phyloP scores from a whole-genome alignment of 2,329 filamentous ascomycete species.

The Pseudogymnoascus sp. region DNA sequence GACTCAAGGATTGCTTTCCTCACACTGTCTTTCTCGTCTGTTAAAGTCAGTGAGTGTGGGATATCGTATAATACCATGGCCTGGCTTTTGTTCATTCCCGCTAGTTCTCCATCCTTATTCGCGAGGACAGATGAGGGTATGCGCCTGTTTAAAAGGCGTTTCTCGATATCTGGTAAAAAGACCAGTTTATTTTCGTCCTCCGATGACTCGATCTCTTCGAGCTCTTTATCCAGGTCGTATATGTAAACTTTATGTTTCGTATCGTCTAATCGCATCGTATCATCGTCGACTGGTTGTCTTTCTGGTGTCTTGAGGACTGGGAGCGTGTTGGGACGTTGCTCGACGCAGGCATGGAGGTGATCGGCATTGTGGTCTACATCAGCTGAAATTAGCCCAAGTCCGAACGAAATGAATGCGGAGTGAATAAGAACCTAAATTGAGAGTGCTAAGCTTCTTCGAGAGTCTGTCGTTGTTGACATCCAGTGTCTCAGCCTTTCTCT shows the following conservation, averaged over 20 bases:
- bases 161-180: slow-evolving; percentile 81
- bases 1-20: slow-evolving; percentile 78
- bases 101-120: slow-evolving; percentile 47
- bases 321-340: slow-evolving; percentile 33
- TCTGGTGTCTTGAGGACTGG: slow-evolving; percentile 1
- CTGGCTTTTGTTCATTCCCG: slow-evolving; percentile 40
- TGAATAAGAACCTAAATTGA: slow-evolving; percentile 64
- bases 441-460: slow-evolving; percentile 72
- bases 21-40: slow-evolving; percentile 68
- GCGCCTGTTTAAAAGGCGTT: slow-evolving; percentile 66
- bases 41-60: slow-evolving; percentile 67
- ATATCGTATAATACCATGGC: slow-evolving; percentile 80
- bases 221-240: slow-evolving; percentile 80
- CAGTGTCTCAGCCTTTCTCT: slow-evolving; percentile 54
- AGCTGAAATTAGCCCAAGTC: slow-evolving; percentile 5
- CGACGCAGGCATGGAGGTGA: slow-evolving; percentile 60
- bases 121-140: slow-evolving; percentile 54
- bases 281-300: slow-evolving; percentile 34
- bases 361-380: slow-evolving; percentile 51
- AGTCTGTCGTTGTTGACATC: slow-evolving; percentile 68
- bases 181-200: slow-evolving; percentile 57
- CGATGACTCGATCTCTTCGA: slow-evolving; percentile 59
- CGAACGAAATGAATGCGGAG: slow-evolving; percentile 8
- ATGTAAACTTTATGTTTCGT: slow-evolving; percentile 82
- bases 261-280: slow-evolving; percentile 79